These are phyloP conservation scores for Quercus tomentella DNA, from an alignment of 331 rosid species.

Conservation along the genomic window DNA sequence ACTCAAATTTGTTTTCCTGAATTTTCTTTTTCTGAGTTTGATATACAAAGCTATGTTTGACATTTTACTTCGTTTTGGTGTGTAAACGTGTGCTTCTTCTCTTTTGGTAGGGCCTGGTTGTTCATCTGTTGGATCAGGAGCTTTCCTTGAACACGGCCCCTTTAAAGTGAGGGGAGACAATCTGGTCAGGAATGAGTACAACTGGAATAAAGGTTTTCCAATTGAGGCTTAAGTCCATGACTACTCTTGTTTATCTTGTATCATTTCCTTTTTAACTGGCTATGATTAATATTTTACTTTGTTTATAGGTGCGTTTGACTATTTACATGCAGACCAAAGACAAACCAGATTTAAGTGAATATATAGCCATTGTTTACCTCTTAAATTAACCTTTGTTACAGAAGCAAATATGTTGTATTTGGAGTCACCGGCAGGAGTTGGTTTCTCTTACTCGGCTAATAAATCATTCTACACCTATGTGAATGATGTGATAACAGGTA, in stretches of 20 bases:
- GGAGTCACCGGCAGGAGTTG: constrained; percentile 65
- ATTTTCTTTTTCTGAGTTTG: neutral
- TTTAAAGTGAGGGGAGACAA: constrained; percentile 17
- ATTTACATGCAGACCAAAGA: no score
- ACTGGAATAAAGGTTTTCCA: constrained; percentile 38
- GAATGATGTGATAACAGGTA: constrained; percentile 51
- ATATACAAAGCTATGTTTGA: neutral
- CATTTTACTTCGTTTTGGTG: neutral
- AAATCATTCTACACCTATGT: constrained; percentile 35
- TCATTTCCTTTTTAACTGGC: no score
- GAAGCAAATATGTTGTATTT: constrained; percentile 54
- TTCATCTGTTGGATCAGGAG: constrained; percentile 39
- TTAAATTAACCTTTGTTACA: constrained; percentile 5
- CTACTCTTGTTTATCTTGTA: no score
- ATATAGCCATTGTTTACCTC: no score
- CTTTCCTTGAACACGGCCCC: constrained; percentile 37
- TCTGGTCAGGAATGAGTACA: constrained; percentile 23
- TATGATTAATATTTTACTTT: neutral
- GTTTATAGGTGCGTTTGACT: no score
- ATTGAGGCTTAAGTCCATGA: no score
- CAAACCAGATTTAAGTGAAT: no score
- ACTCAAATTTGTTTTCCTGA: neutral
- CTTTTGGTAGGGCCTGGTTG: constrained; percentile 38
- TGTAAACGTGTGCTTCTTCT: neutral
- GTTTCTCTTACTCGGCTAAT: constrained; percentile 56